A percentile compares a stretch with the other conserved stretches of the same genome.
phyloP scores from a whole-genome alignment of 495 filamentous ascomycete genomes.

The Acidomyces sp. region DNA sequence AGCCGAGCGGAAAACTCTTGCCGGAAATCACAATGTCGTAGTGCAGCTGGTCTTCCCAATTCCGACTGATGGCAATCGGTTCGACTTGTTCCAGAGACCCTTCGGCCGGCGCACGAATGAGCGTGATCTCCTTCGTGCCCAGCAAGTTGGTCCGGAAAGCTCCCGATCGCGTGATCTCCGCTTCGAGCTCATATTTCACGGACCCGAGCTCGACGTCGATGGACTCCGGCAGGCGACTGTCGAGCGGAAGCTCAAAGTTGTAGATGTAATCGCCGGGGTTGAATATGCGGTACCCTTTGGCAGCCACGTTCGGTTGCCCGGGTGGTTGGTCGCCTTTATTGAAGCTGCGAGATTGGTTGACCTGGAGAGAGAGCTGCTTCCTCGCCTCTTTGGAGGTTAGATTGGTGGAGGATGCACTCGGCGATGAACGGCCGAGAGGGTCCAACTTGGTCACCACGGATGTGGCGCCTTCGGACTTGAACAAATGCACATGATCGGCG shows the following conservation, averaged over 20 bases:
- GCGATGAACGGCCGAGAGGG: conserved; percentile 33
- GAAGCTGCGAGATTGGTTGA: conserved; percentile 75
- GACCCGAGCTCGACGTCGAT: conserved; percentile 79
- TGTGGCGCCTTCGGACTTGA: conserved; percentile 14
- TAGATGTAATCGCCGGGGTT: conserved; percentile 86
- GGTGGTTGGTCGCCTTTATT: conserved; percentile 59
- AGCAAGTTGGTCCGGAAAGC: conserved; percentile 85
- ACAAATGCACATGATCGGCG: conserved; percentile 46
- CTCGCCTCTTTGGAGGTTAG: conserved; percentile 40
- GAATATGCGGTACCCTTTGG: conserved; percentile 83
- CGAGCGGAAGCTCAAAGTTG: conserved; percentile 86
- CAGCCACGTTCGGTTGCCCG: conserved; percentile 48
- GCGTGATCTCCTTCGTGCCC: conserved; percentile 68
- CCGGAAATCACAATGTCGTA: conserved; percentile 98
- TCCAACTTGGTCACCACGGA: conserved; percentile 10
- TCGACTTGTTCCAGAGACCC: conserved; percentile 87
- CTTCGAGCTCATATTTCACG: conserved; percentile 82
- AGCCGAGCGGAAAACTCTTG: conserved; percentile 90
- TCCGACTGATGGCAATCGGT: conserved; percentile 90
- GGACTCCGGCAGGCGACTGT: conserved; percentile 83
- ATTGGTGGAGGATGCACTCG: conserved; percentile 34
- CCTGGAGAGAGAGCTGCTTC: conserved; percentile 65
- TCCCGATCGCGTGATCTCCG: conserved; percentile 74
- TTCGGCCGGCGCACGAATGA: conserved; percentile 82
- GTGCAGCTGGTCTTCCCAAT: conserved; percentile 96